Conservation (phyloP, 495 filamentous ascomycete genomes). For the Hypoxylon perforatum region DNA sequence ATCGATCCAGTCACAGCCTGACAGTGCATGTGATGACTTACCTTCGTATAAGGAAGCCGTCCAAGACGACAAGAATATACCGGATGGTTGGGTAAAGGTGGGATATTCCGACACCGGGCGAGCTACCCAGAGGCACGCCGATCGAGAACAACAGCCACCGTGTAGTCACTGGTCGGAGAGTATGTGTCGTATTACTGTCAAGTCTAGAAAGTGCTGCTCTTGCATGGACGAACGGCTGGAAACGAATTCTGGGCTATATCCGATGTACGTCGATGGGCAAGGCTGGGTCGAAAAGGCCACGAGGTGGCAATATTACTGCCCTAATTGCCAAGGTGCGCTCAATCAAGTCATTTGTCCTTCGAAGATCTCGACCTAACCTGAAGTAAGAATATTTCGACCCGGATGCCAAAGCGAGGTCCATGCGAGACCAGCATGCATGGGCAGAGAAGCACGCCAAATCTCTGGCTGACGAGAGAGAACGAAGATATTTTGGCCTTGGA, state of each 20-base stretch:
- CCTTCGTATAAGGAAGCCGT: constrained; percentile 13
- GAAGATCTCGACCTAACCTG: background rate
- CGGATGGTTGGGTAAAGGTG: too few relatives aligned
- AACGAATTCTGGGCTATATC: constrained; percentile 23
- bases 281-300: constrained; percentile 27
- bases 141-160: constrained; percentile 7
- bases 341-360: background rate
- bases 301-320: constrained; percentile 32
- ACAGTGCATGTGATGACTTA: background rate
- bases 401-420: constrained; percentile 7
- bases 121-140: too few relatives aligned
- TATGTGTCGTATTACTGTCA: constrained; percentile 9
- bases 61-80: too few relatives aligned
- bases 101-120: too few relatives aligned
- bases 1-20: background rate
- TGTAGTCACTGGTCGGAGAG: constrained; percentile 31
- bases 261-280: constrained; percentile 22
- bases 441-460: constrained; percentile 30
- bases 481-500: constrained; percentile 24
- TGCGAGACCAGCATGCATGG: constrained; percentile 24
- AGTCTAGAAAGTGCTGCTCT: constrained; percentile 19
- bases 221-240: constrained; percentile 24
- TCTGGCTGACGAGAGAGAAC: constrained; percentile 24
- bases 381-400: constrained; percentile 28
- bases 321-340: constrained; percentile 21